These are phyloP conservation scores for Ichthyophthirius multifiliis DNA, from an alignment of 169 alveolate genomes.

Conservation along the genomic window DNA sequence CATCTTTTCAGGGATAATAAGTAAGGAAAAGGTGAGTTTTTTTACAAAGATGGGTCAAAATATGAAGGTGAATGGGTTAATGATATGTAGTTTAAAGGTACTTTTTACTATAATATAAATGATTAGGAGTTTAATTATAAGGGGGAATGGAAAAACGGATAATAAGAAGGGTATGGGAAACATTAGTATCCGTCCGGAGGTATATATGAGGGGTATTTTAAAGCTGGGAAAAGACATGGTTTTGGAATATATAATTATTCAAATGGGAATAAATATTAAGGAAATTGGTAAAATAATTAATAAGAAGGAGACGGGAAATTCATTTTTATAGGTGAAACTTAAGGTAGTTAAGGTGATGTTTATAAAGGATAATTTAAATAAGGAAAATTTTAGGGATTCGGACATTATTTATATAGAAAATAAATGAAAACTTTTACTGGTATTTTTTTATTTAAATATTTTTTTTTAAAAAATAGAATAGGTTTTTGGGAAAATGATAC, in stretches of 20 bases:
- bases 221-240: slow-evolving; percentile 41
- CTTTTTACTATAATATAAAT: slow-evolving; percentile 52
- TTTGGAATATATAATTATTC: slow-evolving; percentile 31
- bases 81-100: slow-evolving; percentile 53
- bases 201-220: slow-evolving; percentile 26
- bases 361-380: slow-evolving; percentile 6
- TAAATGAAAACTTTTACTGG: background rate
- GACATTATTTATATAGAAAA: background rate
- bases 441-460: too few species aligned
- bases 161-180: slow-evolving; percentile 56
- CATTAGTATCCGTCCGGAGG: slow-evolving; percentile 45
- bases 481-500: slow-evolving; percentile 4
- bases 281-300: slow-evolving; percentile 28
- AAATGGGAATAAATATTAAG: slow-evolving; percentile 25
- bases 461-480: background rate
- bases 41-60: slow-evolving; percentile 40
- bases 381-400: slow-evolving; percentile 9
- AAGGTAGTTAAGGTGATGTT: background rate
- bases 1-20: slow-evolving; percentile 22
- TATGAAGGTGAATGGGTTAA: slow-evolving; percentile 61
- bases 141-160: slow-evolving; percentile 71
- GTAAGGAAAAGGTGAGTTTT: slow-evolving; percentile 6
- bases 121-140: slow-evolving; percentile 58
- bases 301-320: slow-evolving; percentile 28
- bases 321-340: background rate